Base-by-base conservation (phyloP, 2,329 filamentous ascomycete species). In the Neonectria hederae region DNA sequence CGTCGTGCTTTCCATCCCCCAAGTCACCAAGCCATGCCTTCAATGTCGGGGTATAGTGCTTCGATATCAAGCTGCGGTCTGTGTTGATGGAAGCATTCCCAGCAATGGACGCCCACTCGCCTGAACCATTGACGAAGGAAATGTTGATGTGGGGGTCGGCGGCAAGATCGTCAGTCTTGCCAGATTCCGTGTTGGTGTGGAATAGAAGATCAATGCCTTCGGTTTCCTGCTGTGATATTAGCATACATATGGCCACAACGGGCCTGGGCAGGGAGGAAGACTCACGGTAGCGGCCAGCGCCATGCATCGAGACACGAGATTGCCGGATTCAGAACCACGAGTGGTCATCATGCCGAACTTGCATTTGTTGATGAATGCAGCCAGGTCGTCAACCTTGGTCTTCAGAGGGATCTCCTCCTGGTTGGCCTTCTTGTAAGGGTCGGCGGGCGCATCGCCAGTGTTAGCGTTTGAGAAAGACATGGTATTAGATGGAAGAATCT, bases 301-400 rank as follows among this genome's bases (percentile, higher is more conserved):
- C 94, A 97, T 97, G 78, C 90, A 93, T 69, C 94, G 85, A n/a
- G 91, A 94, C 5, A 91, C 89, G 14, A 97, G 82, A 54, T 89
- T 84, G 13, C 90, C 90, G 0, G 84, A 87, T 38, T 85, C 83
- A 2, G 86, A 82, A 53, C 90, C 89, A 54, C 89, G 85, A 22
- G 94, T 97, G 9, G 93, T 96, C 88, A 97, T 89, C 90, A 97
- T 92, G 78, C 91, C 92, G 76, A 93, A 97, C 81, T 97, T 97
- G 83, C 85, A 87, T 66, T 85, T 83, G 40, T 87, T 84, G 75
- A 92, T 86, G 78, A 97, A 97, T 14, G 83, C 81, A 72, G 85
- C 82, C 42, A 97, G 85, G 64, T 92, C 92, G 63, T 91, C 86
- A 67, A 97, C 83, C 83, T 97, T 97, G 68, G 92, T 86, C 71